Conservation (phyloP, 192 early-diverging fungal genomes). For the Physocladia obscura region DNA sequence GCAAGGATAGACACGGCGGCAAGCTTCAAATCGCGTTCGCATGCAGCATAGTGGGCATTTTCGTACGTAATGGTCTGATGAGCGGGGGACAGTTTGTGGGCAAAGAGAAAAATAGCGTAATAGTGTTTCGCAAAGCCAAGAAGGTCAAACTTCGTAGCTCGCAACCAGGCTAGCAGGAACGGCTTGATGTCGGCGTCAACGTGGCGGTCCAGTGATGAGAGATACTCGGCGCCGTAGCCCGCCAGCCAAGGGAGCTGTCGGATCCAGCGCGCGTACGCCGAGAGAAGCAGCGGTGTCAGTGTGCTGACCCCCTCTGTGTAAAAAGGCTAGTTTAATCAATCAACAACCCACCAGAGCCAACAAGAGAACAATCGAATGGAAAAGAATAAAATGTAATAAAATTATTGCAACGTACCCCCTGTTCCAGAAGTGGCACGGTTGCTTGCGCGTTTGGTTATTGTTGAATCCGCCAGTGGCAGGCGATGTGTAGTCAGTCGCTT, state of each 20-base stretch:
- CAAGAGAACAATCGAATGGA: no score
- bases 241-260: slow-evolving; percentile 34
- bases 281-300: slow-evolving; percentile 33
- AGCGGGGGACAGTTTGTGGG: not conserved
- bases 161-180: slow-evolving; percentile 34
- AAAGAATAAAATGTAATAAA: not conserved
- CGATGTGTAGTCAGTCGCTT: slow-evolving; percentile 3
- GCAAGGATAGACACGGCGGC: not conserved
- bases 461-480: not conserved
- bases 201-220: slow-evolving; percentile 25
- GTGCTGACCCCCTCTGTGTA: not conserved
- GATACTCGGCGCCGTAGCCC: slow-evolving; percentile 24
- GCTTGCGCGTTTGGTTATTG: not conserved
- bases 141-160: slow-evolving; percentile 42
- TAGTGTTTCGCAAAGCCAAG: slow-evolving; percentile 28
- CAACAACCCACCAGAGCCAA: no score
- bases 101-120: slow-evolving; percentile 16
- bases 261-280: slow-evolving; percentile 30
- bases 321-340: not conserved
- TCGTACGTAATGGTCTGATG: no score
- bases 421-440: not conserved
- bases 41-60: no score
- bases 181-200: slow-evolving; percentile 27
- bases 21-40: slow-evolving; percentile 5
- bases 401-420: not conserved